Base-by-base conservation (phyloP, 2,329 filamentous ascomycete genomes). In the Colletotrichum magnum region DNA sequence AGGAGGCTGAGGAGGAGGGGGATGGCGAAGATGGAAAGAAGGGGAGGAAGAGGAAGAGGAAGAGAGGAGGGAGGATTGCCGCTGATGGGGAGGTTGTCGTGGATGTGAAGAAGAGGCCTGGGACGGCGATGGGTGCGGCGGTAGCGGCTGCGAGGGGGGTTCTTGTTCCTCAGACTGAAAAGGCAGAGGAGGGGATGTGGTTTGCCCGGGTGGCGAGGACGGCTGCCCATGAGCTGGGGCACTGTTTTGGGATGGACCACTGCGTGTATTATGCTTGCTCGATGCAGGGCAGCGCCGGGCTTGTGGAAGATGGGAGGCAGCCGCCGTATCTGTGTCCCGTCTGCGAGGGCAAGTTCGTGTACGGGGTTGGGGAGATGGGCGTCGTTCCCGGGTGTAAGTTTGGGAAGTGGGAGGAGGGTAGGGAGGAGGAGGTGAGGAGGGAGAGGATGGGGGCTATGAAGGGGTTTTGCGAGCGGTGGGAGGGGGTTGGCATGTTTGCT, bases 161-260 rank as follows among this genome's bases (percentile, higher is more conserved):
- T 6, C 69, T 72, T 5, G 59, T 76, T 13, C 72, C 75, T 4
- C 67, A 63, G 32, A 74, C 78, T 4, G 39, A 66, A 6, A 65
- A 76, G 1, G 77, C 78, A 1, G 67, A 80, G 0, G 73, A 77
- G 0, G 82, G 78, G 0, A 74, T 90, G 2, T 93, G 90, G 89
- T 83, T 92, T 15, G 84, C 83, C 10, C 83, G 86, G 12, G 76
- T 88, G 2, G 88, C 83, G 60, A 86, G 85, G 58, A 92, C 90
- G 0, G 86, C 86, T 1, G 84, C 84, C 2, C 91, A 93, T 74
- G 91, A 93, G 74, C 77, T 93, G 0, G 88, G 89, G 0, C 91
- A 93, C 75, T 93, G 90, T 74, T 85, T 93, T 45, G 89, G 87
- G 0, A 82, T 93, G 15, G 90, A 78, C 7, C 91, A 93, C 75